Base-by-base conservation (phyloP, 106 monocot species). In the Apostasia shenzhenica region DNA sequence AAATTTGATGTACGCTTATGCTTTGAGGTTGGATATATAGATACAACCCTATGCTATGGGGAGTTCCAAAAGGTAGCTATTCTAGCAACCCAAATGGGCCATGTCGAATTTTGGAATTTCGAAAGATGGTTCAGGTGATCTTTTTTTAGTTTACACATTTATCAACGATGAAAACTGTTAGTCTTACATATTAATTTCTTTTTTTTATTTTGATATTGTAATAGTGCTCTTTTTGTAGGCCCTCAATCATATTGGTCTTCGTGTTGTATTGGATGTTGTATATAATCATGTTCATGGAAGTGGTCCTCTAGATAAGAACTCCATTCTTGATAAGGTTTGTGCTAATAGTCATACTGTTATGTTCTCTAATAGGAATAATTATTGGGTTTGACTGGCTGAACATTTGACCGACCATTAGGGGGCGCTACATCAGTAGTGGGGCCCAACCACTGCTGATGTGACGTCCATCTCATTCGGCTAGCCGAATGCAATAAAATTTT, bases 21-120 rank as follows among this genome's bases (percentile, higher is more conserved):
- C 26, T 26, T 26, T 26, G 26, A 26, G 26, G 64, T 50, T 73
- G 53, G 14, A 67, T 6, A 69, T 46, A 68, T 67, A 94, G 93
- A 64, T 94, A 94, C 73, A 86, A 94, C 64, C 93, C 93, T 67
- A 82, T 94, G 45, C 82, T 94, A 55, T 94, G 86, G 86, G 89
- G 93, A 40, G 84, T 94, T 72, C 93, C 93, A 53, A 94, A 94
- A 59, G 93, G 93, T 78, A 94, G 93, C 84, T 94, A 94, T 74
- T 83, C 93, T 63, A 81, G 60, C 50, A 71, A 82, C 48, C 85
- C 93, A 42, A 73, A 80, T 78, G 89, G 93, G n/a, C 67, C 76
- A 39, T 68, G 63, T 73, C 93, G 93, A 59, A 94, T 73, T 64
- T 61, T 94, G 66, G 93, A 94, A 81, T 89, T 82, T 59, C 79